Evolutionary conservation across 2,329 filamentous ascomycete genomes (phyloP), one percentile per base, ranked within the genome.

Genomic region (Aspergillus ruber): DNA sequence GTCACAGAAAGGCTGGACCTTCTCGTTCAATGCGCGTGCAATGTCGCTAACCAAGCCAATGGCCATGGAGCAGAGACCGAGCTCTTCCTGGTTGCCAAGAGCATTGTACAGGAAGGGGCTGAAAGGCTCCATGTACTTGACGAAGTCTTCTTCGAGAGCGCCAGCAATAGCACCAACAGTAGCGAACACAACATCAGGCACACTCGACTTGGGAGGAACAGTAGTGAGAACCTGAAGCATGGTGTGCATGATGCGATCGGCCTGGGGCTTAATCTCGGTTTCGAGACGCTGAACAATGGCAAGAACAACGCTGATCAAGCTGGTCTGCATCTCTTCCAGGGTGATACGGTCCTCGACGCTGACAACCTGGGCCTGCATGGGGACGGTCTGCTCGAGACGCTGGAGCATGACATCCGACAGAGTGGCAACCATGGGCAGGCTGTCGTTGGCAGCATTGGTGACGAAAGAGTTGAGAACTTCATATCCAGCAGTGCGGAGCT

Each of bases 11-110:
- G 91, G 93, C 72, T 95, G 88, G 63, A 91, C 88, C 68, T 86
- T 87, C 65, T 90, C 85, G 66, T 90, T 88, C 65, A 97, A 78
- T 13, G 91, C 93, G 60, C 93, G 85, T 45, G 90, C 91, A 60
- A 98, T 93, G 66, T 98, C 93, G 68, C 91, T 95, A 58, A 97
- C 91, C 48, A 98, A 81, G 59, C 93, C 93, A 68, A 98, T 96
- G 60, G 93, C 91, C 84, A 97, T 94, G 41, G 91, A 86, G 78
- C 93, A 97, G 52, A 97, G 80, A 68, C 84, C 86, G 32, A 90
- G 87, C 74, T 96, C 93, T 56, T 98, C 91, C 66, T 95, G 90
- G 77, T 97, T 97, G 63, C 85, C 86, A 25, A 98, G 83, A 23
- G 93, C 93, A 58, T 89, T 94, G 78, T 93, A 93, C 43, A 98